Conservation (phyloP, 306 rosid genomes). For the Inga laurina region DNA sequence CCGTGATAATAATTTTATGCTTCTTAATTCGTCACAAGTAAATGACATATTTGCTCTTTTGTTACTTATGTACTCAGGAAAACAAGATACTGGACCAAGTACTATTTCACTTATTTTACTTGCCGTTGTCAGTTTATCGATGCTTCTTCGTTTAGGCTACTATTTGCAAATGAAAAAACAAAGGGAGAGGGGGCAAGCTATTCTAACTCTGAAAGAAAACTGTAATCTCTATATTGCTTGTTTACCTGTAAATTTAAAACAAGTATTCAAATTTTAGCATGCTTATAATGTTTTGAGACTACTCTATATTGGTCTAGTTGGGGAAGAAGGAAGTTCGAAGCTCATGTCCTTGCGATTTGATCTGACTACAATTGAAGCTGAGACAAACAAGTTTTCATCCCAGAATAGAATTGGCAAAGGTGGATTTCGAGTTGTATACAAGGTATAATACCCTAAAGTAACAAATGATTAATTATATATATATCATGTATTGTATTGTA, state of each 20-base stretch:
- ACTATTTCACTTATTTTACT: too few species aligned
- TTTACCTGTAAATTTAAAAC: background rate
- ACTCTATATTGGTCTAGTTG: too few species aligned
- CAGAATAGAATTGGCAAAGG: too few species aligned
- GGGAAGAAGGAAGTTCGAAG: too few species aligned
- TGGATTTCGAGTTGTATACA: too few species aligned
- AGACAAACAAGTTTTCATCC: too few species aligned
- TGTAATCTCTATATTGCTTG: background rate
- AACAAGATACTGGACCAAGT: background rate
- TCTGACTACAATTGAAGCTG: too few species aligned
- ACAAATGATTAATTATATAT: too few species aligned
- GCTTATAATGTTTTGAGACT: background rate
- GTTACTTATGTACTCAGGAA: background rate
- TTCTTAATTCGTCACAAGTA: background rate
- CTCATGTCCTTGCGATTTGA: too few species aligned
- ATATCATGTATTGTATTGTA: too few species aligned
- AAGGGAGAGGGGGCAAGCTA: background rate
- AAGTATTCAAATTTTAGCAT: background rate
- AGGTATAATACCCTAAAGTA: too few species aligned
- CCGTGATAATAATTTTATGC: too few species aligned
- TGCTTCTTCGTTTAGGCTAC: background rate
- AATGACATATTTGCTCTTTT: background rate
- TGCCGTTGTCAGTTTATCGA: background rate
- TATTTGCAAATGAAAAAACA: background rate
- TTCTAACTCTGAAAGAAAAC: background rate